Conservation (phyloP, 768 basidiomycete species). For the Mrakia gelida region DNA sequence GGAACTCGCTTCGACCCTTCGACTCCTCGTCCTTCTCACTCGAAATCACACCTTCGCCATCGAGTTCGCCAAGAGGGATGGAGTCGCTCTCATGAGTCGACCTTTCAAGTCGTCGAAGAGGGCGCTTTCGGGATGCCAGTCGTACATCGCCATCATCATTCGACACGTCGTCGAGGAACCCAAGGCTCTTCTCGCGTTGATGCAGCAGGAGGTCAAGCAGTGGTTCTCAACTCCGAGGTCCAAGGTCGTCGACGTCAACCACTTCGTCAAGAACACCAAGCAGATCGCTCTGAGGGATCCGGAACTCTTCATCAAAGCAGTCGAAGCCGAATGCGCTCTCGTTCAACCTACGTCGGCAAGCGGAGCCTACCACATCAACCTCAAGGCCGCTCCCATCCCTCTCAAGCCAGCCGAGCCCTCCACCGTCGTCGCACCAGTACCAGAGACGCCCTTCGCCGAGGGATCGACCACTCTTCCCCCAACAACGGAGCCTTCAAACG, state of each 20-base stretch:
- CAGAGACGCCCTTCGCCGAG: slow-evolving; percentile 31
- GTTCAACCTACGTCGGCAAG: slow-evolving; percentile 58
- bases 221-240: slow-evolving; percentile 61
- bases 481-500: background rate
- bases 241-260: slow-evolving; percentile 59
- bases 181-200: slow-evolving; percentile 57
- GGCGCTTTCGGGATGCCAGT: slow-evolving; percentile 58
- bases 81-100: slow-evolving; percentile 61
- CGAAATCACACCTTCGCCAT: slow-evolving; percentile 62
- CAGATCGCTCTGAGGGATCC: slow-evolving; percentile 79
- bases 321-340: slow-evolving; percentile 67
- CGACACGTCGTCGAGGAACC: slow-evolving; percentile 85
- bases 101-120: slow-evolving; percentile 59
- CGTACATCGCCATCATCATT: slow-evolving; percentile 80
- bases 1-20: slow-evolving; percentile 73
- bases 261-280: slow-evolving; percentile 70
- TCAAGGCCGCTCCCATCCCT: slow-evolving; percentile 45
- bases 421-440: slow-evolving; percentile 31
- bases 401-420: slow-evolving; percentile 19
- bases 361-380: slow-evolving; percentile 56
- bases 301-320: slow-evolving; percentile 65
- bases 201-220: slow-evolving; percentile 76
- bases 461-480: slow-evolving; percentile 24
- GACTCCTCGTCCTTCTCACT: slow-evolving; percentile 79
- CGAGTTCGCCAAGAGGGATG: slow-evolving; percentile 65